Percentiles rank a stretch among this genome's conserved stretches.
phyloP scores from a whole-genome alignment of 257 asterid genomes.

The Ballota nigra region DNA sequence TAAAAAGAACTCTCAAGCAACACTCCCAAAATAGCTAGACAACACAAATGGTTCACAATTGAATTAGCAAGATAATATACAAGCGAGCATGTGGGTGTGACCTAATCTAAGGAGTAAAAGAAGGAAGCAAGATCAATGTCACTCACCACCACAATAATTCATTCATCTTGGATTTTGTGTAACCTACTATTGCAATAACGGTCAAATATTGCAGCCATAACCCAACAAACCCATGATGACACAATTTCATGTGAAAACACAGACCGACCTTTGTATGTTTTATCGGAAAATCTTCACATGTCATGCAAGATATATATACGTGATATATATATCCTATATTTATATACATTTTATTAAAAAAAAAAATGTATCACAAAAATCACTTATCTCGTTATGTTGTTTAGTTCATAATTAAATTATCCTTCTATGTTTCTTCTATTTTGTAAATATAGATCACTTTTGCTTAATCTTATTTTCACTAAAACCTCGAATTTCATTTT shows the following conservation, averaged over 20 bases:
- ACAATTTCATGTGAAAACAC: background rate
- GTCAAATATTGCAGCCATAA: slow-evolving; percentile 33
- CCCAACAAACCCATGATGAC: slow-evolving; percentile 26
- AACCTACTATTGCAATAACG: background rate
- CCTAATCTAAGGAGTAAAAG: too few species aligned
- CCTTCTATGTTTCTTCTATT: too few species aligned
- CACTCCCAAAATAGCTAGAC: too few species aligned
- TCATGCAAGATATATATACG: too few species aligned
- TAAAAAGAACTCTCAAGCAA: too few species aligned
- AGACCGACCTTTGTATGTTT: background rate
- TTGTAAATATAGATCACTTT: too few species aligned
- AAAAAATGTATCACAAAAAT: too few species aligned
- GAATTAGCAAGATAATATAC: too few species aligned
- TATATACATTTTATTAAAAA: background rate
- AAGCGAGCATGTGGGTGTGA: too few species aligned
- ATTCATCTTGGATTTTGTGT: slow-evolving; percentile 24
- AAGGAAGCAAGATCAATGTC: background rate
- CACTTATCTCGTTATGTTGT: background rate
- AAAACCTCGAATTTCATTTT: background rate
- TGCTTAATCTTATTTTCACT: background rate
- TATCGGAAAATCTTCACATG: background rate
- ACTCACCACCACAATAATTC: slow-evolving; percentile 3
- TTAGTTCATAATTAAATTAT: background rate
- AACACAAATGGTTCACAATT: too few species aligned
- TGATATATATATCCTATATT: too few species aligned